A percentile compares a stretch with the other conserved stretches of the same genome.
Evolutionary conservation across 2,329 filamentous ascomycete genomes (phyloP).

Genomic region (Endocalyx cinctus): DNA sequence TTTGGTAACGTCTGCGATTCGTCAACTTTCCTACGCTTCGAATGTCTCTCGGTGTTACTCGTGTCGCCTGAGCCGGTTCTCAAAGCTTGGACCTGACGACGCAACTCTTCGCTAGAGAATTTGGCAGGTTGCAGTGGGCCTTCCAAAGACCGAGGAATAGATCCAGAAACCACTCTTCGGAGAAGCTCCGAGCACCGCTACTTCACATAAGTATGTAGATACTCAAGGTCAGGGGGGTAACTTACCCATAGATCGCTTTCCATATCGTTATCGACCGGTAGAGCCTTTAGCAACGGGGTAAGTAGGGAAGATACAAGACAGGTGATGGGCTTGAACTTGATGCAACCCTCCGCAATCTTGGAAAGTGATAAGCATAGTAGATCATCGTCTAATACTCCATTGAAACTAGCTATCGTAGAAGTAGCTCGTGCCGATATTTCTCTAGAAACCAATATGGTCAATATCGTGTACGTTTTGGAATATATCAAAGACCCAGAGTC

Average conservation of each 20-base stretch:
- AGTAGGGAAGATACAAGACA: slow-evolving; percentile 39
- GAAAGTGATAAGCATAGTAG: slow-evolving; percentile 35
- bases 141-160: slow-evolving; percentile 14
- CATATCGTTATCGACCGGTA: too few relatives aligned
- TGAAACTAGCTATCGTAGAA: too few relatives aligned
- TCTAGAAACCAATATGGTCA: slow-evolving; percentile 28
- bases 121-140: slow-evolving; percentile 13
- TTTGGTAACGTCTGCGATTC: slow-evolving; percentile 16
- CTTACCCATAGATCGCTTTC: slow-evolving; percentile 39
- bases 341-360: slow-evolving; percentile 32
- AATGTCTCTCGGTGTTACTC: slow-evolving; percentile 14
- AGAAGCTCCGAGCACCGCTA: slow-evolving; percentile 29
- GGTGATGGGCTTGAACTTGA: slow-evolving; percentile 27
- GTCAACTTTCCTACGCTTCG: slow-evolving; percentile 28
- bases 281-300: slow-evolving; percentile 36
- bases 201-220: slow-evolving; percentile 15
- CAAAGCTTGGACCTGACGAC: slow-evolving; percentile 17
- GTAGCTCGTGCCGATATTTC: too few relatives aligned
- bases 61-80: slow-evolving; percentile 7
- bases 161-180: slow-evolving; percentile 16
- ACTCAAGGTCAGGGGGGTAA: slow-evolving; percentile 7
- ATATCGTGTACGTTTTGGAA: slow-evolving; percentile 7
- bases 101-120: slow-evolving; percentile 22
- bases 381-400: slow-evolving; percentile 24
- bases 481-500: too few relatives aligned